Base-by-base conservation (phyloP, 2,329 filamentous ascomycete genomes). In the Ophiosphaerella korrae region DNA sequence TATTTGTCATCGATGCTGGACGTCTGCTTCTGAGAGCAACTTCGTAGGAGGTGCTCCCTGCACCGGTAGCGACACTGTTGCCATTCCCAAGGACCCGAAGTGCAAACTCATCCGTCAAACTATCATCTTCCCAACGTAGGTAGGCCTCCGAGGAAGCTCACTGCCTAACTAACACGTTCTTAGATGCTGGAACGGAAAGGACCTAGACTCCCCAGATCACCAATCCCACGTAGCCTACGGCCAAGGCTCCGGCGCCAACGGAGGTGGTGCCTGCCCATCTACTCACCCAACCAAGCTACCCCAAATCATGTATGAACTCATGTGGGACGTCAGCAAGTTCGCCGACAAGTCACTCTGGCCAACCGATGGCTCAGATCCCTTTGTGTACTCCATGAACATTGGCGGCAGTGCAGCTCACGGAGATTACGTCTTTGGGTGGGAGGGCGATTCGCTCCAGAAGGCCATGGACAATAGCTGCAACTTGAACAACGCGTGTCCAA, bases 41-140 rank as follows among this genome's bases (percentile, higher is more conserved):
- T 81, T 81, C 55, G 72, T 79, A 5, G 80, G 79, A 32, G 78
- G 76, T 35, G 78, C 78, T 16, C 80, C 80, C 29, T 82, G 79
- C 76, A 70, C 74, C 26, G 79, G 78, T 33, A 69, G 62, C 52
- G 80, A 82, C 64, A 81, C 79, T 3, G 78, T 82, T 40, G 79
- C 75, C 31, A 80, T 82, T 49, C 79, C 80, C 48, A 64, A 66
- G 12, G 67, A 73, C 50, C 70, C 75, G 52, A 71, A 59, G 48
- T 80, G 78, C 75, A 80, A 80, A 72, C 79, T 80, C 74, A 80
- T 81, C 72, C 76, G 79, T 55, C 78, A 80, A 63, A 81, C 78
- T 62, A 77, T 81, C 66, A 79, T 80, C 67, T 81, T 81, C 60
- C 68, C 68, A n/a, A 55, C 62, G 60, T 65, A 55, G 55, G 62